These are phyloP conservation scores for Penicillium sp. DNA, from an alignment of 2,329 filamentous ascomycete genomes.

Conservation along the genomic window DNA sequence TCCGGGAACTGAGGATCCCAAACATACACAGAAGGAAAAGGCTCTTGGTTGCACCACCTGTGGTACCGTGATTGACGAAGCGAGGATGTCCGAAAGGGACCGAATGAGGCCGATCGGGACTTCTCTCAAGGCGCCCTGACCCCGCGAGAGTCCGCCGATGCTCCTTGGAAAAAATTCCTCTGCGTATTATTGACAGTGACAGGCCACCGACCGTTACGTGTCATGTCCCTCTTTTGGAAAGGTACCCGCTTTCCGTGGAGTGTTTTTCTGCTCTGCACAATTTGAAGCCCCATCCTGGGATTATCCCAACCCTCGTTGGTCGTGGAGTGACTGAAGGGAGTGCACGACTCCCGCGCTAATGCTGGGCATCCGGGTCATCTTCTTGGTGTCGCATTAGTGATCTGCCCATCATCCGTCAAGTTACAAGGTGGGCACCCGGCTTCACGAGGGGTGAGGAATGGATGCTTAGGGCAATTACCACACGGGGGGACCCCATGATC, in stretches of 20 bases:
- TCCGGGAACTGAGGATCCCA: constrained; percentile 10
- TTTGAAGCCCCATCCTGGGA: constrained; percentile 2
- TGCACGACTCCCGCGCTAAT: background rate
- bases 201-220: constrained; percentile 34
- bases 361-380: background rate
- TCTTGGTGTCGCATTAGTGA: background rate
- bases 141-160: constrained; percentile 18
- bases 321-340: background rate
- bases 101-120: background rate
- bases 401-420: constrained; percentile 2
- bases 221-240: constrained; percentile 35
- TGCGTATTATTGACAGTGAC: background rate
- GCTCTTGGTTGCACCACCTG: constrained; percentile 2
- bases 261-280: background rate
- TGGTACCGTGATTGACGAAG: constrained; percentile 1
- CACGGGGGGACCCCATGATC: background rate
- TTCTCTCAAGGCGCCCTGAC: background rate
- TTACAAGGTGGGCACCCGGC: background rate
- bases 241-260: constrained; percentile 17
- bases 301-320: background rate
- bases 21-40: background rate
- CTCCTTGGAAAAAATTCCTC: background rate
- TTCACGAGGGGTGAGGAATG: constrained; percentile 2
- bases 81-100: background rate
- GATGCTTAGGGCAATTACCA: background rate